Evolutionary conservation across 306 rosid species (phyloP), one percentile per base, ranked within the genome.

Genomic region (Hippophae tibetana): DNA sequence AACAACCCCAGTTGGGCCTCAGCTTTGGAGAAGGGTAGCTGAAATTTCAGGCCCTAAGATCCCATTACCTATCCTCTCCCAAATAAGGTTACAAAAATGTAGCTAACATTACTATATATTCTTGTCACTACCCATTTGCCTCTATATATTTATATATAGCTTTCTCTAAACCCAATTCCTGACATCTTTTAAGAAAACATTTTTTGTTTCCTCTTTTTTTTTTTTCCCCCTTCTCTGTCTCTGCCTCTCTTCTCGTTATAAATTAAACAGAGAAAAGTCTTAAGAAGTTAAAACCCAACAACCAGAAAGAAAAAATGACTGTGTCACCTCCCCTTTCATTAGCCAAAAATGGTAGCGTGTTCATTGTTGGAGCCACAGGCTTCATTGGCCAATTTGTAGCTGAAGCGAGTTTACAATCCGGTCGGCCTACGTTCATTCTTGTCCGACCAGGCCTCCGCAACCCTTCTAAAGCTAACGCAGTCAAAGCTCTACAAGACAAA

Each of bases 371-470:
- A 8, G 86, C 85, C 43, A 78, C 80, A 1, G 94, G 94, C 3
- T 82, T 86, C 65, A 86, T 86, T 27, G 94, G 94, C 5, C 75
- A 66, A 60, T 82, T 80, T 7, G 49, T 86, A 8, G 76, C 89
- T 2, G 74, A 76, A 42, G 89, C 87, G 8, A 86, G 89, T 74
- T 69, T 86, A 7, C 54, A 9, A 3, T 12, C 69, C 1, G 80
- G 78, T 7, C 68, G 53, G 9, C 60, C 78, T 10, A 86, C 94
- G 43, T 78, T 43, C 49, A 13, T 80, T 56, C 81, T 86, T 3
- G 42, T 74, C 45, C 79, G 87, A 42, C 73, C 83, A 0, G 69
- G 74, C 18, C 18, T 62, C 8, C 42, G 42, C 13, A 10, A 45
- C n/a, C 64, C 75, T 55, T 64, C 78, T 7, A 85, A 76, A 60